Percentiles rank a stretch among this genome's conserved stretches.
Evolutionary conservation across 2,329 filamentous ascomycete genomes (phyloP).

Genomic region (Teratosphaeria gauchensis): DNA sequence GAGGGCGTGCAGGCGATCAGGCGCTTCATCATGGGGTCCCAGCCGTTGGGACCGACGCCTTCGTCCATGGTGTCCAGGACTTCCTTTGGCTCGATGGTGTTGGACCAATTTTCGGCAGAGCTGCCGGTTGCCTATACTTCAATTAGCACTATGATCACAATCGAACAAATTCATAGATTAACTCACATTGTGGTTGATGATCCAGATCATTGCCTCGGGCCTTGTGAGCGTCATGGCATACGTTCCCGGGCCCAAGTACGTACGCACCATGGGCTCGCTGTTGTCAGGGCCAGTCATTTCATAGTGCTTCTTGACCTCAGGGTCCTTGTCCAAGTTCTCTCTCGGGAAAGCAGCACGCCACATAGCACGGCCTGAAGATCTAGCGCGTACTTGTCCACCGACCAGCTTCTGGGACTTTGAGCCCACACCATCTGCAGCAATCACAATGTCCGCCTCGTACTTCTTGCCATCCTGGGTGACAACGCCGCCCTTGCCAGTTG

Average conservation of each 20-base stretch:
- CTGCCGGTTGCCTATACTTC: conserved; percentile 31
- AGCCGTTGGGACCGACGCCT: conserved; percentile 34
- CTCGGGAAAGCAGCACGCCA: conserved; percentile 45
- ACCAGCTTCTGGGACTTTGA: conserved; percentile 43
- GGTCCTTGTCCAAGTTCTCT: conserved; percentile 39
- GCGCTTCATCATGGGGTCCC: conserved; percentile 37
- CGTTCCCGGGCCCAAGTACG: conserved; percentile 34
- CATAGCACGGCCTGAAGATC: conserved; percentile 41
- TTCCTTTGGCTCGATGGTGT: conserved; percentile 37
- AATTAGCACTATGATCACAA: not conserved
- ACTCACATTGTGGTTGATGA: conserved; percentile 38
- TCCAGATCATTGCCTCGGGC: conserved; percentile 41
- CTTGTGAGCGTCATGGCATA: conserved; percentile 38
- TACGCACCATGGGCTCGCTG: conserved; percentile 36
- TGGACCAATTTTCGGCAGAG: conserved; percentile 38
- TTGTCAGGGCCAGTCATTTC: conserved; percentile 38
- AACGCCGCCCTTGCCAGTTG: conserved; percentile 13
- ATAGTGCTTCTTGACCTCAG: conserved; percentile 42
- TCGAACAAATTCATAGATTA: not conserved
- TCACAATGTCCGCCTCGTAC: conserved; percentile 38
- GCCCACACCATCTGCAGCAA: conserved; percentile 46
- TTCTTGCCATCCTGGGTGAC: conserved; percentile 23
- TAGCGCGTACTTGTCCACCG: conserved; percentile 33
- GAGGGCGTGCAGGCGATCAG: conserved; percentile 34
- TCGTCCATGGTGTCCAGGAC: conserved; percentile 37